Conservation (phyloP, 2,329 filamentous ascomycete species). For the Talaromyces sp. region DNA sequence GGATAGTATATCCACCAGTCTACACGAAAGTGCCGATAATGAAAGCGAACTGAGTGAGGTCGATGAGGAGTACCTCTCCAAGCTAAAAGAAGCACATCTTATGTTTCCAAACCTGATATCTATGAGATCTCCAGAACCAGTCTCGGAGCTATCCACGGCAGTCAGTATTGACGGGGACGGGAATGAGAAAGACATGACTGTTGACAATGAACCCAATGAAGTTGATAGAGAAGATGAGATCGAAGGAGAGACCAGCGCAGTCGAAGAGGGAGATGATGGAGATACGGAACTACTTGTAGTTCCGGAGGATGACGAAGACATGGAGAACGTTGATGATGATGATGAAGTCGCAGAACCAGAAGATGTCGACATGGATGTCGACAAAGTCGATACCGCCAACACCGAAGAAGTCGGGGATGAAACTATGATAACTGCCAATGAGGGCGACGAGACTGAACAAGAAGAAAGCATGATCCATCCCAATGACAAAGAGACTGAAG, state of each 20-base stretch:
- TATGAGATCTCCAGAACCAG: slow-evolving; percentile 21
- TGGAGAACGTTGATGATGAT: slow-evolving; percentile 6
- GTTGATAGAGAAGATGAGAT: slow-evolving; percentile 7
- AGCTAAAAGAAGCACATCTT: slow-evolving; percentile 20
- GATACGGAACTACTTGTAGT: slow-evolving; percentile 8
- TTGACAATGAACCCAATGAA: slow-evolving; percentile 13
- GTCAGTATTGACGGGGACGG: slow-evolving; percentile 21
- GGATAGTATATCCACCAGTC: slow-evolving; percentile 54
- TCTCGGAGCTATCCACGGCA: slow-evolving; percentile 23
- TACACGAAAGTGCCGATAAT: slow-evolving; percentile 62
- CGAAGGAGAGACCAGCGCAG: slow-evolving; percentile 15
- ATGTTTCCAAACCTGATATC: slow-evolving; percentile 25
- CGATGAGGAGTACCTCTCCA: slow-evolving; percentile 31
- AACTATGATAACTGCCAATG: background rate
- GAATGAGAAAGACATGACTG: slow-evolving; percentile 17
- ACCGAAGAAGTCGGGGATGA: slow-evolving; percentile 9
- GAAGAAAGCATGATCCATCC: background rate
- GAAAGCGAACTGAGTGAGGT: slow-evolving; percentile 66
- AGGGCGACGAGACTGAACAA: slow-evolving; percentile 1
- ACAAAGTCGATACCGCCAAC: slow-evolving; percentile 6
- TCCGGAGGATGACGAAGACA: slow-evolving; percentile 7
- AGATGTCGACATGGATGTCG: slow-evolving; percentile 17
- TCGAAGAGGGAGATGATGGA: slow-evolving; percentile 11
- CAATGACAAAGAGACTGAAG: background rate
- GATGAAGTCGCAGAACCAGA: slow-evolving; percentile 22